phyloP scores from a whole-genome alignment of 1,284 basidiomycete genomes.

The Ganoderma lucidum region DNA sequence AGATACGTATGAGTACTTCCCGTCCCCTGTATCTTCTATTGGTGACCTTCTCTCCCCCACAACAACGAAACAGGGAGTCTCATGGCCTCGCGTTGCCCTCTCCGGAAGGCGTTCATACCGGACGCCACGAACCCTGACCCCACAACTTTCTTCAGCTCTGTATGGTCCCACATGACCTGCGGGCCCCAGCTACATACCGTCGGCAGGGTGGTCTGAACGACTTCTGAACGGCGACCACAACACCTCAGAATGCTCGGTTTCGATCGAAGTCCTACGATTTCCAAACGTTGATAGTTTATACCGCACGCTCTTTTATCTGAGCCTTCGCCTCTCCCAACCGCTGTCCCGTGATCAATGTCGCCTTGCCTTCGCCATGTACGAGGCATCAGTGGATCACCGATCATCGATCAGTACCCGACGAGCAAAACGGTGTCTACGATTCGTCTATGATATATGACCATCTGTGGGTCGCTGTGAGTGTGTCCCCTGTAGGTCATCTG shows the following conservation, averaged over 20 bases:
- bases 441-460: too few species aligned
- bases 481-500: not conserved
- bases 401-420: too few species aligned
- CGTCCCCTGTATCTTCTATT: not conserved
- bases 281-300: not conserved
- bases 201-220: constrained; percentile 6
- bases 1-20: not conserved
- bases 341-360: not conserved
- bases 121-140: constrained; percentile 7
- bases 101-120: not conserved
- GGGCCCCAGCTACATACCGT: not conserved
- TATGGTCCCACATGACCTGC: not conserved
- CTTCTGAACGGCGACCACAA: constrained; percentile 12
- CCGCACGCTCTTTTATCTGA: not conserved
- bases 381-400: not conserved
- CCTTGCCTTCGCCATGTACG: not conserved
- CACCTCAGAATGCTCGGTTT: not conserved
- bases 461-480: not conserved
- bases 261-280: constrained; percentile 3
- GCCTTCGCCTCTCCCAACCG: not conserved
- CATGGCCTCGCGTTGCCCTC: not conserved
- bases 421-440: not conserved
- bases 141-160: not conserved
- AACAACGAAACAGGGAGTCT: not conserved
- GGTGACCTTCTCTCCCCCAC: not conserved